Base-by-base conservation (phyloP, 345 rosid genomes). In the Euphorbia pulcherrima region DNA sequence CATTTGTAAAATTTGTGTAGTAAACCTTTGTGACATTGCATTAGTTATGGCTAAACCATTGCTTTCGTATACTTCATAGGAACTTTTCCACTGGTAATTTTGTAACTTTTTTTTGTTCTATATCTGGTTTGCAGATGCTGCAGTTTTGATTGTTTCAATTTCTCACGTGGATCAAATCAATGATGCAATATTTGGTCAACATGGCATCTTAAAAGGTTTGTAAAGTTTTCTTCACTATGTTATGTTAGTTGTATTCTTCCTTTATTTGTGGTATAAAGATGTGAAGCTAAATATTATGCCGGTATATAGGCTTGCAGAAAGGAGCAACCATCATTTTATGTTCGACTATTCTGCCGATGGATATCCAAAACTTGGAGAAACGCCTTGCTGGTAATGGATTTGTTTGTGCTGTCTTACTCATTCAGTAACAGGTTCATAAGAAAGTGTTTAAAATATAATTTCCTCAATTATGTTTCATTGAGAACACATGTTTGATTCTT, bases 161-260 rank as follows among this genome's bases (percentile, higher is more conserved):
- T 84, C 95, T 68, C 85, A 85, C 51, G 85, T 68, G 53, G 88
- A 87, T 76, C 90, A 90, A 72, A 78, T 84, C 12, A 67, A 80
- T 58, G 87, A 84, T 67, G 53, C 83, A 52, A 66, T 87, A 67
- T 85, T 83, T 69, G 89, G 92, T 58, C 78, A 76, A 1, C 86
- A 82, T 56, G 86, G 91, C 68, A 79, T 79, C 72, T 52, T 81
- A 20, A 84, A 79, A 89, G 97, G 97, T 92, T 21, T 16, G 17
- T 40, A 50, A 62, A 51, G 23, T 68, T 79, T 64, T 74, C 62
- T 56, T 40, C 35, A 39, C 21, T 40, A 48, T 64, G 41, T 64
- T 29, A 61, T 57, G 46, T 47, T 56, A 35, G 23, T 64, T 29
- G 28, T 66, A 23, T 47, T 27, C 39, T 35, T 79, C 10, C 18